Percentiles rank a stretch among this genome's conserved stretches.
These are phyloP conservation scores for Volutella citrinella DNA, from an alignment of 2,329 filamentous ascomycete genomes.

Conservation along the genomic window DNA sequence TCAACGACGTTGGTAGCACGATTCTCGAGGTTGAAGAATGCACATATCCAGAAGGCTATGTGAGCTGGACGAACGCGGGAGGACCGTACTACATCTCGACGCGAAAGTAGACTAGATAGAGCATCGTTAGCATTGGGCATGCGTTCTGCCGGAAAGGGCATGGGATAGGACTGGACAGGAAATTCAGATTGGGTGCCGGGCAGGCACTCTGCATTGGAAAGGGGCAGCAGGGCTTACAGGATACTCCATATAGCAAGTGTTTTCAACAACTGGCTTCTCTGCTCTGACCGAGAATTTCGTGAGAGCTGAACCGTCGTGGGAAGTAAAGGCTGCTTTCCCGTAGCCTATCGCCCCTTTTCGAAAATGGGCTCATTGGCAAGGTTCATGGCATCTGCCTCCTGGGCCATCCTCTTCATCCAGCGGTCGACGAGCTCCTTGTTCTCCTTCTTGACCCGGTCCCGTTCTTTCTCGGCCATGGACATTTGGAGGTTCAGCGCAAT, in stretches of 20 bases:
- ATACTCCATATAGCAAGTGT: conserved; percentile 30
- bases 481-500: conserved; percentile 83
- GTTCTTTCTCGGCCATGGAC: conserved; percentile 77
- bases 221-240: conserved; percentile 25
- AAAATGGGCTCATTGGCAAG: conserved; percentile 50
- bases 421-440: conserved; percentile 87
- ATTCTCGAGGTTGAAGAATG: conserved; percentile 72
- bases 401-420: conserved; percentile 85
- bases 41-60: conserved; percentile 64
- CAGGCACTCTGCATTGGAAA: conserved; percentile 18
- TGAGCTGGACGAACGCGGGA: conserved; percentile 86
- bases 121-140: conserved; percentile 28
- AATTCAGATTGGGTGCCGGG: conserved; percentile 18
- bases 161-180: too few species aligned
- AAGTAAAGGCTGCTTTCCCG: too few species aligned
- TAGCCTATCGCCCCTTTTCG: conserved; percentile 24
- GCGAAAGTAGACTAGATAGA: conserved; percentile 53
- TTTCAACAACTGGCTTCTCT: conserved; percentile 11
- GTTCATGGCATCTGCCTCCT: conserved; percentile 89
- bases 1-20: conserved; percentile 76
- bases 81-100: conserved; percentile 88
- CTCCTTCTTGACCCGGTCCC: conserved; percentile 70
- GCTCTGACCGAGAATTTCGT: too few species aligned
- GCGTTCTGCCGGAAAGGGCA: conserved; percentile 13
- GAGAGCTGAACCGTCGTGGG: too few species aligned